These are phyloP conservation scores for Sporothrix inflata DNA, from an alignment of 2,329 filamentous ascomycete species.

Conservation along the genomic window DNA sequence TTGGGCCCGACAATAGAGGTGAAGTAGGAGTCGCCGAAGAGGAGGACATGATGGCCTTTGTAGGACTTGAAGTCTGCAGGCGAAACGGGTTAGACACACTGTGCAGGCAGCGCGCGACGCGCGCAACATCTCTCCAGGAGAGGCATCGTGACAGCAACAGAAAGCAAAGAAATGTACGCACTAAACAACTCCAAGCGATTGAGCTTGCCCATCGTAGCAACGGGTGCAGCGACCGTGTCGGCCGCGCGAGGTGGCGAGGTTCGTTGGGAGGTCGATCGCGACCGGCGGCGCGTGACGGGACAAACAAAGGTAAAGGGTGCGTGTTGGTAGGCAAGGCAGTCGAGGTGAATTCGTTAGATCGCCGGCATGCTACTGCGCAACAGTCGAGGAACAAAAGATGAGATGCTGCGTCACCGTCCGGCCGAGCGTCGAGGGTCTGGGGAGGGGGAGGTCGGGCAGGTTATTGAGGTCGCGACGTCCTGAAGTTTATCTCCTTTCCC, in stretches of 20 bases:
- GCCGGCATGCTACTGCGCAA: slow-evolving; percentile 13
- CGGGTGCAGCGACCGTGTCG: slow-evolving; percentile 26
- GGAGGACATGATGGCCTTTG: slow-evolving; percentile 90
- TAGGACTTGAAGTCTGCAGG: slow-evolving; percentile 95
- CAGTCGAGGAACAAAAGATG: background rate
- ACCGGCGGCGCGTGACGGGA: slow-evolving; percentile 15
- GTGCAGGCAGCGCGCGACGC: background rate
- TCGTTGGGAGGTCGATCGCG: slow-evolving; percentile 17
- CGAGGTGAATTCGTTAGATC: slow-evolving; percentile 7
- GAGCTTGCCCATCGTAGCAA: slow-evolving; percentile 80
- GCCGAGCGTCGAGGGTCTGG: slow-evolving; percentile 16
- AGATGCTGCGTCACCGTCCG: slow-evolving; percentile 6
- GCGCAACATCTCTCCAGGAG: background rate
- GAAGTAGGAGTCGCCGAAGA: slow-evolving; percentile 98
- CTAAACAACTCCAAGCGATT: slow-evolving; percentile 93
- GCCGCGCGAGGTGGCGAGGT: slow-evolving; percentile 20
- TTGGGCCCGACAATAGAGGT: slow-evolving; percentile 99
- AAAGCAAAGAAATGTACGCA: slow-evolving; percentile 49
- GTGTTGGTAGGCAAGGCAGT: background rate
- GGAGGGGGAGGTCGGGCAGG: background rate
- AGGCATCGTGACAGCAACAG: background rate
- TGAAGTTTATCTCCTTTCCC: slow-evolving; percentile 11
- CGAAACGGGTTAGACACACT: background rate
- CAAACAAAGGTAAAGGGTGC: background rate
- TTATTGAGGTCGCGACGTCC: background rate